Base-by-base conservation (phyloP, 2,329 filamentous ascomycete genomes). In the Chrysoporthe austroafricana region DNA sequence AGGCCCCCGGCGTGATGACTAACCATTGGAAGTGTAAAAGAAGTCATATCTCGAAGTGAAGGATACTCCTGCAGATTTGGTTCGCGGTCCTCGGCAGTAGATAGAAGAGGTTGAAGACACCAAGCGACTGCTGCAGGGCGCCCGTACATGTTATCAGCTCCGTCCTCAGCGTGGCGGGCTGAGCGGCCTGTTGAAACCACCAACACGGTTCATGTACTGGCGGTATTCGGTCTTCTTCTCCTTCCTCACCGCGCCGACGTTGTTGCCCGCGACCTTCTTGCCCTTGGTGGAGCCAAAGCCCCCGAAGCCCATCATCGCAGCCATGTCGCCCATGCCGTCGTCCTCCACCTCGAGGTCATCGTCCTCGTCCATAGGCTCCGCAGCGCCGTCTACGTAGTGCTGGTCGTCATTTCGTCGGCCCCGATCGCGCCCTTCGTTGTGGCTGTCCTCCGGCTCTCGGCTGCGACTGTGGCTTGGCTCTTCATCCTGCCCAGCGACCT, bases 151-250 rank as follows among this genome's bases (percentile, higher is more conserved):
- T 14, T 39, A 39, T 9, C 5, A 14, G n/a, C 44, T 5, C 9
- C 6, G 13, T n/a, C 18, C 46, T 70, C 43, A 70, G n/a, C 69
- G 67, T 1, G 60, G 46, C 26, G 88, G 88, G 77, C 90, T 91
- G 63, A 94, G 80, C 58, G 92, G 91, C 73, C 92, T 81, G 77
- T 95, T 96, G 82, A 96, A 96, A 6, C 92, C 92, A 66, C 92
- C 92, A 63, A 89, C 84, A 66, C 92, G 86, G 76, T 96, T 96
- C 89, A 99, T 99, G 79, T 99, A 99, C 86, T 99, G 96, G 73
- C 96, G 86, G 76, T 97, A 98, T 83, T 96, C 88, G 16, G 90
- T 92, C 87, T 93, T 94, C 88, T 97, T 97, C 81, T 96, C 93
- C 84, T 96, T 97, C 72, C 90, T 84, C 63, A 97, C 89, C 0